A percentile compares a stretch with the other conserved stretches of the same genome.
Evolutionary conservation across 78 protist species (phyloP).

Genomic region (Isochrysis galbana): DNA sequence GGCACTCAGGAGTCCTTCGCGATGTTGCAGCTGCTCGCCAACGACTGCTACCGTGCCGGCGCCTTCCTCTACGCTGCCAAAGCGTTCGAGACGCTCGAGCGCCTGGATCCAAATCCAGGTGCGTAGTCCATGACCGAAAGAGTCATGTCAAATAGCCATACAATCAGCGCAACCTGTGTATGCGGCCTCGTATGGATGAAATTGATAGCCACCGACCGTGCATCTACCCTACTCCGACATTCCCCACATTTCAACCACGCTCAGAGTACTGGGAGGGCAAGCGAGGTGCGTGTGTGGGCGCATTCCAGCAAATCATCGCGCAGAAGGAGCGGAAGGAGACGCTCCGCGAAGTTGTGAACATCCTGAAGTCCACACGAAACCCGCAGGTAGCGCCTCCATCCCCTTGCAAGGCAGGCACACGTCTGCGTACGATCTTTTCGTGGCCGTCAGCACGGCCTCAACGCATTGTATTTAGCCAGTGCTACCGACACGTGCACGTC

Average conservation of each 20-base stretch:
- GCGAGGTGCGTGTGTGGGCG: constrained; percentile 80
- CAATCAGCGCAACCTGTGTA: too few species aligned
- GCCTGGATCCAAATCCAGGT: constrained; percentile 78
- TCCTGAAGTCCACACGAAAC: constrained; percentile 53
- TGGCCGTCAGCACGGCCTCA: neutral
- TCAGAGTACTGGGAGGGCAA: constrained; percentile 77
- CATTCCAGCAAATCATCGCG: constrained; percentile 70
- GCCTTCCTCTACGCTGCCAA: constrained; percentile 74
- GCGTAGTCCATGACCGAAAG: too few species aligned
- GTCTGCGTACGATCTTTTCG: too few species aligned
- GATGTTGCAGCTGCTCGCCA: constrained; percentile 78
- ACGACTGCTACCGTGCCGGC: constrained; percentile 83
- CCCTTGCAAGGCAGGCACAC: too few species aligned
- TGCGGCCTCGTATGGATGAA: too few species aligned
- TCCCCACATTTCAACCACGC: too few species aligned
- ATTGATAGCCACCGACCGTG: too few species aligned
- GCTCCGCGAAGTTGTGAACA: constrained; percentile 60
- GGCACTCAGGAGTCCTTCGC: constrained; percentile 32
- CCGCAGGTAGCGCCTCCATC: too few species aligned
- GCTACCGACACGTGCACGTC: too few species aligned
- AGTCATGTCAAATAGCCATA: too few species aligned
- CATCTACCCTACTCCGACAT: too few species aligned
- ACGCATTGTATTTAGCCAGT: neutral
- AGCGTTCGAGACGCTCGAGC: constrained; percentile 86
- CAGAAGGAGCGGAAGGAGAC: constrained; percentile 47